phyloP scores from a whole-genome alignment of 2,329 filamentous ascomycete genomes.

The Triangularia verruculosa region DNA sequence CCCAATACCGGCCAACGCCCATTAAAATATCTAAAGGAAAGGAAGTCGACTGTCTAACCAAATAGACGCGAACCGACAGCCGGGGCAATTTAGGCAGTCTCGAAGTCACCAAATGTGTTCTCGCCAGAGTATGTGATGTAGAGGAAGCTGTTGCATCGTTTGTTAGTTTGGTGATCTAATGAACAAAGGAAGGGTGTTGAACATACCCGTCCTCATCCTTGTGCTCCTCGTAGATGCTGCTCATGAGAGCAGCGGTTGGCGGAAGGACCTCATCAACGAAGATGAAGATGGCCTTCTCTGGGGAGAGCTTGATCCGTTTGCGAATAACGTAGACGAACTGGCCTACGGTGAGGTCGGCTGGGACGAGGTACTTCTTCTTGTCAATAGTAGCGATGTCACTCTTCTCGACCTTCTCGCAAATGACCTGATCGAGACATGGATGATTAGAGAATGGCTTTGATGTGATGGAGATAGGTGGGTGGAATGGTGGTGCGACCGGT shows the following conservation, averaged over 20 bases:
- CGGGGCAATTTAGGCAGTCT: slow-evolving; percentile 36
- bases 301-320: slow-evolving; percentile 99
- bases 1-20: slow-evolving; percentile 25
- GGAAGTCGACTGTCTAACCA: slow-evolving; percentile 9
- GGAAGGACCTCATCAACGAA: slow-evolving; percentile 98
- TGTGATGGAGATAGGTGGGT: background rate
- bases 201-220: slow-evolving; percentile 74
- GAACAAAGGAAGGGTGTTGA: slow-evolving; percentile 1
- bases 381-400: slow-evolving; percentile 99
- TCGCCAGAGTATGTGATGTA: slow-evolving; percentile 99
- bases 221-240: slow-evolving; percentile 99
- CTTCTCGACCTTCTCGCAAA: slow-evolving; percentile 99
- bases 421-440: slow-evolving; percentile 61
- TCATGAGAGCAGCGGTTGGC: slow-evolving; percentile 96
- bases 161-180: slow-evolving; percentile 9
- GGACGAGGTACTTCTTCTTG: slow-evolving; percentile 99
- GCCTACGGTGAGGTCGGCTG: slow-evolving; percentile 94
- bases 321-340: slow-evolving; percentile 99
- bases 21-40: slow-evolving; percentile 15
- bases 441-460: slow-evolving; percentile 25
- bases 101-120: slow-evolving; percentile 82
- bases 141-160: slow-evolving; percentile 64
- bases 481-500: slow-evolving; percentile 6
- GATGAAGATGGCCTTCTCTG: slow-evolving; percentile 99
- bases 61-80: background rate